Evolutionary conservation across 164 flowering plant genomes (phyloP).

Genomic region (Nymphaea colorata): DNA sequence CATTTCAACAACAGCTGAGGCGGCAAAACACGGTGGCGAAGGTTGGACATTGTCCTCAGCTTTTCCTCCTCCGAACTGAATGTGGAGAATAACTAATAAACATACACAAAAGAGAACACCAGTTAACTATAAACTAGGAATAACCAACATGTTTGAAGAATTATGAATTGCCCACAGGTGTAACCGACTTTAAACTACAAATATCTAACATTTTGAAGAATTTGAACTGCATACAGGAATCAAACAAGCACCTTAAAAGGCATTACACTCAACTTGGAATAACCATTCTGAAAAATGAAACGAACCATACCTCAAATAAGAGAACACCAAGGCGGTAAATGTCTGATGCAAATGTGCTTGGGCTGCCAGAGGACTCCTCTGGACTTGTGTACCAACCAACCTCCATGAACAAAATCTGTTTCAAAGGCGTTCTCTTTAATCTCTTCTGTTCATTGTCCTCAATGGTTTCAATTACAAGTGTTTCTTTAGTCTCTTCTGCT

Average conservation of each 20-base stretch:
- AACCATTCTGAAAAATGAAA: background rate
- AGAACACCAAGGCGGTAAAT: slow-evolving; percentile 82
- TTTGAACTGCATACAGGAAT: background rate
- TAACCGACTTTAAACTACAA: background rate
- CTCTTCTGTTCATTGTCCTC: slow-evolving; percentile 26
- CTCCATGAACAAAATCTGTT: slow-evolving; percentile 69
- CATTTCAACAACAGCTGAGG: slow-evolving; percentile 77
- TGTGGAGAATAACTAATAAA: slow-evolving; percentile 65
- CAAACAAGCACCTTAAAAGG: background rate
- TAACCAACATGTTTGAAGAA: background rate
- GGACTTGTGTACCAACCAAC: slow-evolving; percentile 86
- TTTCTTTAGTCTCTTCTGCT: slow-evolving; percentile 9
- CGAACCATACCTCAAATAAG: slow-evolving; percentile 70
- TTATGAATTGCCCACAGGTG: too few relatives aligned
- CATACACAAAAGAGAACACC: background rate
- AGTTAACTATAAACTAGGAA: background rate
- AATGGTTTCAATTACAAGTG: background rate
- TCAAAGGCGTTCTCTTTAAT: slow-evolving; percentile 54
- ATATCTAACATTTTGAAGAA: background rate
- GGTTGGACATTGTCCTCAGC: slow-evolving; percentile 69
- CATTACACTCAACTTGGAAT: background rate
- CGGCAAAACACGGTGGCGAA: slow-evolving; percentile 90
- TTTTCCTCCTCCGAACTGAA: slow-evolving; percentile 73
- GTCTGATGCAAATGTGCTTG: slow-evolving; percentile 75
- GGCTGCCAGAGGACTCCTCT: slow-evolving; percentile 66